Base-by-base conservation (phyloP, 1,139 yeast genomes). In the Yamadazyma dendronema region DNA sequence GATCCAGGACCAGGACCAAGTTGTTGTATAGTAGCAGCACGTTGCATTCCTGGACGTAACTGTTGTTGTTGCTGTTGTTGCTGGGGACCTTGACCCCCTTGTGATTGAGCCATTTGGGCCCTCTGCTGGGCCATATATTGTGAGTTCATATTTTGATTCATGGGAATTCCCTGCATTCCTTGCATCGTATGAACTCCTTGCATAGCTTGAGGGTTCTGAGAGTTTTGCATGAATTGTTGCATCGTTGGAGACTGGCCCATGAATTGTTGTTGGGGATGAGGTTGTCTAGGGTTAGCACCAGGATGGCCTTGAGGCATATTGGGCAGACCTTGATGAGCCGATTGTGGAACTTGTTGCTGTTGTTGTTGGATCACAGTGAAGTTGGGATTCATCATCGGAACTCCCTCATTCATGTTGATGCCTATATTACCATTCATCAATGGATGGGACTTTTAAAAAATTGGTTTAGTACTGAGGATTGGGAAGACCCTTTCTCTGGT, bases 31-130 rank as follows among this genome's bases (percentile, higher is more conserved):
- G 52, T 46, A 15, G 50, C 42, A 15, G 53, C 47, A 16, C 64
- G 36, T 39, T 47, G 61, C 40, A 56, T 46, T 3, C 52, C 56
- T 2, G 62, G 61, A 14, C 61, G 37, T 30, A 40, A 14, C 12
- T 37, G 39, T 35, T 34, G 49, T 36, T 28, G 45, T 4, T 40
- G 34, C 40, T 40, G 49, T 35, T 41, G 48, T 12, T 36, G 38
- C 8, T 38, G 47, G 21, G 17, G 34, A 3, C 25, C 30, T 35
- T 36, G 46, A 10, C 36, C 38, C 16, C 17, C 30, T 19, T 19
- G 22, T 7, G 28, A 31, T 17, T 30, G 37, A 12, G 30, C 30
- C 17, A 34, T 27, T 19, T 33, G 34, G 11, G 31, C 35, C 3
- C 19, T 28, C 16, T 30, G 37, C 11, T 31, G 35, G 4, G 25